A percentile compares a stretch with the other conserved stretches of the same genome.
phyloP scores from a whole-genome alignment of 208 protist genomes.

The Leptomonas seymouri region DNA sequence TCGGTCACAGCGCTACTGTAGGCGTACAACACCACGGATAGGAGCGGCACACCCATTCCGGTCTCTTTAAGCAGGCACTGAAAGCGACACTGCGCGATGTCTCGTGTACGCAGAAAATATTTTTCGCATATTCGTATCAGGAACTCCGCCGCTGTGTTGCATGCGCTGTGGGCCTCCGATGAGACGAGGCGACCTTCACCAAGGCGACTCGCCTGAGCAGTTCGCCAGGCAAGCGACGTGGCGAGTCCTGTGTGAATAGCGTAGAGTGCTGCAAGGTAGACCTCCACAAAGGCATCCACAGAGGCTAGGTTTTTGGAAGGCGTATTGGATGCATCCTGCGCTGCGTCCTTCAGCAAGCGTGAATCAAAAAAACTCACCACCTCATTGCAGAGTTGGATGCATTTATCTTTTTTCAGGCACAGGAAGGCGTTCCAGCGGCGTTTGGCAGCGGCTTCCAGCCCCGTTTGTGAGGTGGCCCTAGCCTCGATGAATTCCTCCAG shows the following conservation, averaged over 20 bases:
- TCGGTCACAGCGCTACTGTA: slow-evolving; percentile 39
- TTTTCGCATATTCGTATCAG: slow-evolving; percentile 22
- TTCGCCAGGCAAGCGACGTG: slow-evolving; percentile 15
- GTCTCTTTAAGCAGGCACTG: slow-evolving; percentile 22
- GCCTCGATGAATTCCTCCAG: not conserved
- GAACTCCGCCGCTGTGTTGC: not conserved
- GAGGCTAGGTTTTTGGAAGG: not conserved
- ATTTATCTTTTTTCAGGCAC: not conserved
- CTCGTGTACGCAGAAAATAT: slow-evolving; percentile 13
- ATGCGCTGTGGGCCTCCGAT: not conserved
- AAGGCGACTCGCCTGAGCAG: slow-evolving; percentile 16
- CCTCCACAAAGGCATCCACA: not conserved
- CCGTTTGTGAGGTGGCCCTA: not conserved
- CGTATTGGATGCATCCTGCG: not conserved
- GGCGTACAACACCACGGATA: slow-evolving; percentile 48
- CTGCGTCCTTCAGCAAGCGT: not conserved
- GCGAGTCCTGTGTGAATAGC: slow-evolving; percentile 26
- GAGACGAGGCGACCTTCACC: not conserved
- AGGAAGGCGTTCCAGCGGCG: not conserved
- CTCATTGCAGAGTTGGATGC: not conserved
- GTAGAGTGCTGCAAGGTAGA: slow-evolving; percentile 16
- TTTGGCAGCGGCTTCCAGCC: not conserved
- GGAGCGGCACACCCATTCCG: slow-evolving; percentile 36
- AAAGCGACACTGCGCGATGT: slow-evolving; percentile 5
- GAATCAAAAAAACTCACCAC: not conserved